Evolutionary conservation across 371 early-diverging fungal genomes (phyloP).

Genomic region (Batrachochytrium dendrobatidis): DNA sequence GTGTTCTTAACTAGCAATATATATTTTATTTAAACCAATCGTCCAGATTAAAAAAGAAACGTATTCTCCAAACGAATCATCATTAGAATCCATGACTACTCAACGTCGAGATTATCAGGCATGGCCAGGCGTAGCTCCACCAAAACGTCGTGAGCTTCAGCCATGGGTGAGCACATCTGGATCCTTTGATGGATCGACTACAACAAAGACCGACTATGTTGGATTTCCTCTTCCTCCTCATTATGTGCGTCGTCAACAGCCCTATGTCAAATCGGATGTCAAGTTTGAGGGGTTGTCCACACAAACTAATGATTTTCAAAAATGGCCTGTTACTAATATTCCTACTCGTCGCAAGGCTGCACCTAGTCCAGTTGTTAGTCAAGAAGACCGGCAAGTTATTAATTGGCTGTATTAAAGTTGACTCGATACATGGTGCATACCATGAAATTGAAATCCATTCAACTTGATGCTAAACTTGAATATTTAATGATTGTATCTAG

Average conservation of each 20-base stretch:
- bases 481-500: conserved; percentile 11
- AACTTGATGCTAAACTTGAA: background rate
- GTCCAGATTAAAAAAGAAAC: conserved; percentile 18
- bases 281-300: conserved; percentile 31
- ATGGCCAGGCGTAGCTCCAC: conserved; percentile 20
- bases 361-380: conserved; percentile 2
- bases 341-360: conserved; percentile 15
- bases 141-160: conserved; percentile 10
- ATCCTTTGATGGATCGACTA: conserved; percentile 22
- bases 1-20: no score
- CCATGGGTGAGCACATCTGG: conserved; percentile 23
- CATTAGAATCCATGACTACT: conserved; percentile 29
- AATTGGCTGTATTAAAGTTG: no score
- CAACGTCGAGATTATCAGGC: conserved; percentile 31
- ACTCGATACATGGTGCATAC: no score
- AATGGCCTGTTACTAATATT: conserved; percentile 22
- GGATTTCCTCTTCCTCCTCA: conserved; percentile 12
- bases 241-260: conserved; percentile 9
- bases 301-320: conserved; percentile 23
- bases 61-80: conserved; percentile 21
- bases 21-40: background rate
- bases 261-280: conserved; percentile 19
- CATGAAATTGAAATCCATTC: no score
- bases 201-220: conserved; percentile 22
- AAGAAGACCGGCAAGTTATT: conserved; percentile 24